phyloP scores from a whole-genome alignment of 345 rosid genomes.

The Mangifera indica region DNA sequence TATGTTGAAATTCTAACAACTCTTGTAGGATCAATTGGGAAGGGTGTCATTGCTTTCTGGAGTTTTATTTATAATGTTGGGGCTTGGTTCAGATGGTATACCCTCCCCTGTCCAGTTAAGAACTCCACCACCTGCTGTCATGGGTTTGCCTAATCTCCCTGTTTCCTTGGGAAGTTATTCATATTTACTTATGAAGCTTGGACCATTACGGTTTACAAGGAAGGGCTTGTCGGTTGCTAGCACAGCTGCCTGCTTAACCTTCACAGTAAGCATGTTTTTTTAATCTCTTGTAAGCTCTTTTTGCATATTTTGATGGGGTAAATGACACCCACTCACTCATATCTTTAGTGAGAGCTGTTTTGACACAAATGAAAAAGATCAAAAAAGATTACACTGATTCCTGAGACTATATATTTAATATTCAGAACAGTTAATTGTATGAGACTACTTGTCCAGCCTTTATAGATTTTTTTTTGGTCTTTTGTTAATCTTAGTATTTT shows the following conservation, averaged over 20 bases:
- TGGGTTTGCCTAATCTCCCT: constrained; percentile 73
- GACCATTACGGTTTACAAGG: constrained; percentile 83
- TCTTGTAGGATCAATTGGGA: constrained; percentile 79
- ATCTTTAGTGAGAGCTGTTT: neutral
- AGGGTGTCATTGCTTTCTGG: constrained; percentile 89
- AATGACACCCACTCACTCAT: too few relatives aligned
- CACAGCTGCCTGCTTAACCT: constrained; percentile 91
- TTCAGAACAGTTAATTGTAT: neutral
- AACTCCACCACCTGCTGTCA: constrained; percentile 72
- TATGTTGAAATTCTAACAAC: constrained; percentile 16
- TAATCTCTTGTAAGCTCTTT: neutral
- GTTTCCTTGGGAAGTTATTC: constrained; percentile 69
- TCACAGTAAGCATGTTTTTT: constrained; percentile 52
- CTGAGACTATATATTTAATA: neutral
- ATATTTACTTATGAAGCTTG: constrained; percentile 75
- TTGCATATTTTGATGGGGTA: neutral
- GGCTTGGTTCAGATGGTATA: constrained; percentile 84
- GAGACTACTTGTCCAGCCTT: neutral
- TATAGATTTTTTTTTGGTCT: constrained; percentile 5
- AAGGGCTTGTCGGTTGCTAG: constrained; percentile 94
- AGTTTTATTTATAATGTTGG: constrained; percentile 72
- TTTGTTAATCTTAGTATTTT: too few relatives aligned
- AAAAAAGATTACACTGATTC: neutral
- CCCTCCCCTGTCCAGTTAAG: constrained; percentile 78
- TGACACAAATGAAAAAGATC: neutral